phyloP scores from a whole-genome alignment of 1,284 basidiomycete species.

The Termitomyces sp. region DNA sequence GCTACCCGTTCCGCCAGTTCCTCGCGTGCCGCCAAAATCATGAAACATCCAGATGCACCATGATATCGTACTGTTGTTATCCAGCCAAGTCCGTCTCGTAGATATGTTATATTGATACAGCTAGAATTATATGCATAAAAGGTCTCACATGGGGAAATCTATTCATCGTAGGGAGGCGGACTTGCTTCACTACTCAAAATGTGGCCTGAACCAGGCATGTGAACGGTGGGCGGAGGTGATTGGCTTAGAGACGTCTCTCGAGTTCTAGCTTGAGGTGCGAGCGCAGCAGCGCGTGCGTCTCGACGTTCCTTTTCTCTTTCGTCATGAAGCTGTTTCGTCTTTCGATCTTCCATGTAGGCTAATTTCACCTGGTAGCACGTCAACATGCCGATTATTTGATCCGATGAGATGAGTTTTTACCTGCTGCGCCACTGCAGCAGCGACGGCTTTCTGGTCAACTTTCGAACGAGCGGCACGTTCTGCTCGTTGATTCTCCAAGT shows the following conservation, averaged over 20 bases:
- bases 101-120: not conserved
- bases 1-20: not conserved
- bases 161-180: slow-evolving; percentile 21
- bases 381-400: not conserved
- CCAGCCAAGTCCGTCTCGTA: not conserved
- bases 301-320: slow-evolving; percentile 53
- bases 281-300: slow-evolving; percentile 35
- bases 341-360: slow-evolving; percentile 72
- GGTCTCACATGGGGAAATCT: not conserved
- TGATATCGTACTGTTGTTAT: not conserved
- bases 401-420: slow-evolving; percentile 28
- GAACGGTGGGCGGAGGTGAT: slow-evolving; percentile 16
- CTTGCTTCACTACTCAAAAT: slow-evolving; percentile 19
- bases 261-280: slow-evolving; percentile 10
- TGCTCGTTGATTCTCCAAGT: slow-evolving; percentile 50
- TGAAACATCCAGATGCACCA: slow-evolving; percentile 28
- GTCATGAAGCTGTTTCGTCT: slow-evolving; percentile 45
- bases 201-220: slow-evolving; percentile 31
- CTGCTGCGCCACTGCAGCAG: slow-evolving; percentile 49
- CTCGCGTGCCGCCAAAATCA: slow-evolving; percentile 14
- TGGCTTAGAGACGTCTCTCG: slow-evolving; percentile 13
- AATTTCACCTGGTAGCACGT: slow-evolving; percentile 53
- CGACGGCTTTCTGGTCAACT: slow-evolving; percentile 52
- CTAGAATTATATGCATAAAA: not conserved
- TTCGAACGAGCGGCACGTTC: slow-evolving; percentile 41